Percentiles rank a stretch among this genome's conserved stretches.
Evolutionary conservation across 352 stramenopile species (phyloP).

Genomic region (Globisporangium recalcitrans): DNA sequence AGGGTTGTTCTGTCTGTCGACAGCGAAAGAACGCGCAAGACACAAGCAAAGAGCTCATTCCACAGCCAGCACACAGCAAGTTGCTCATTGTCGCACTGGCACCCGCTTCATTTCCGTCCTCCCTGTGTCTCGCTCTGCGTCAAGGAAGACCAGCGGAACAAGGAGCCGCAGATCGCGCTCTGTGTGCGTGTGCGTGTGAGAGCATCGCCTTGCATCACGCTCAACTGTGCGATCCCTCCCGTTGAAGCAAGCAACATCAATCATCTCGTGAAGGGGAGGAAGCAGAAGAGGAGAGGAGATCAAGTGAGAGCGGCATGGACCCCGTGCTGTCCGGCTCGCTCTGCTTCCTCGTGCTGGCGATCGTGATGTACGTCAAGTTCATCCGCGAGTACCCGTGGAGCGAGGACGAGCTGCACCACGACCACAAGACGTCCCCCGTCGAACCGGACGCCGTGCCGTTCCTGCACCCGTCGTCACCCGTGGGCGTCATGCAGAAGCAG

Average conservation of each 20-base stretch:
- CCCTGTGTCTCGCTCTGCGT: neutral
- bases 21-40: neutral
- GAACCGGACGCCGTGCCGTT: constrained; percentile 70
- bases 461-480: constrained; percentile 51
- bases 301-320: constrained; percentile 37
- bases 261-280: too few relatives aligned
- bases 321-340: constrained; percentile 83
- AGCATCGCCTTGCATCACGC: neutral
- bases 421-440: constrained; percentile 60
- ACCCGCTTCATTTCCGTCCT: neutral
- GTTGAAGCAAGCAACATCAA: neutral
- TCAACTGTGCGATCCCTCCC: neutral
- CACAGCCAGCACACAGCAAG: too few relatives aligned
- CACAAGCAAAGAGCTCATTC: neutral
- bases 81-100: neutral
- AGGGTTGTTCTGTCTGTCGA: neutral
- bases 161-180: neutral
- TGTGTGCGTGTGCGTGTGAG: too few relatives aligned
- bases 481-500: constrained; percentile 36
- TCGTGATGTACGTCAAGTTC: constrained; percentile 88
- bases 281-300: neutral
- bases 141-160: neutral
- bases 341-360: constrained; percentile 81
- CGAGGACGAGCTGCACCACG: constrained; percentile 43
- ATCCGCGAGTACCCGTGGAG: constrained; percentile 67